Percentiles rank a stretch among this genome's conserved stretches.
phyloP scores from a whole-genome alignment of 345 rosid species.

The Gossypium raimondii region DNA sequence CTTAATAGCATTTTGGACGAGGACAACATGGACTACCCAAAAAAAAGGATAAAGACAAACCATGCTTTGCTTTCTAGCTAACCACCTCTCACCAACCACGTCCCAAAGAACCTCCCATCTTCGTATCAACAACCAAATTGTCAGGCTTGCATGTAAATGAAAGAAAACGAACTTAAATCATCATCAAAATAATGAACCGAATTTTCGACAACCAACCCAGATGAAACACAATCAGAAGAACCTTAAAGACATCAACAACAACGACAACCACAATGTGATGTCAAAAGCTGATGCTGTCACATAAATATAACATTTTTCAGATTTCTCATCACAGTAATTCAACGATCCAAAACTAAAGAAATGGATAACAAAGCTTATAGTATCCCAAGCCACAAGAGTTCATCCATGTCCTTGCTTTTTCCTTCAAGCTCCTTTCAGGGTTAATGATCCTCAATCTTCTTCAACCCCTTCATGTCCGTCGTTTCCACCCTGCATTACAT shows the following conservation, averaged over 20 bases:
- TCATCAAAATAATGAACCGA: too few species aligned
- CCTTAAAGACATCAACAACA: not conserved
- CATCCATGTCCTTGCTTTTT: not conserved
- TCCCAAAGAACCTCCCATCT: too few species aligned
- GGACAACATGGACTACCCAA: too few species aligned
- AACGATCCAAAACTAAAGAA: not conserved
- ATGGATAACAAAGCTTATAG: not conserved
- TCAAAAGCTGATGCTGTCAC: not conserved
- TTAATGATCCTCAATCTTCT: slow-evolving; percentile 75
- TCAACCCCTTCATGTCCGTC: slow-evolving; percentile 81
- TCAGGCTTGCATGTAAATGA: too few species aligned
- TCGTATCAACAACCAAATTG: too few species aligned
- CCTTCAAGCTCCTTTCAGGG: slow-evolving; percentile 2
- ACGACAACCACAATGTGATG: not conserved
- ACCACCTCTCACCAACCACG: too few species aligned
- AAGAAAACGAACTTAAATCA: too few species aligned
- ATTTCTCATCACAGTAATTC: not conserved
- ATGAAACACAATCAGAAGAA: too few species aligned
- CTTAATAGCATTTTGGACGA: too few species aligned
- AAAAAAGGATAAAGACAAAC: too few species aligned
- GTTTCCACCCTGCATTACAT: slow-evolving; percentile 60
- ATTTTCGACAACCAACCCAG: too few species aligned
- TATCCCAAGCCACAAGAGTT: slow-evolving; percentile 1
- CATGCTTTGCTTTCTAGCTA: too few species aligned
- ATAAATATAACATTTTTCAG: not conserved